Evolutionary conservation across 768 basidiomycete species (phyloP), one percentile per base, ranked within the genome.

Genomic region (Mycena kentingensis): DNA sequence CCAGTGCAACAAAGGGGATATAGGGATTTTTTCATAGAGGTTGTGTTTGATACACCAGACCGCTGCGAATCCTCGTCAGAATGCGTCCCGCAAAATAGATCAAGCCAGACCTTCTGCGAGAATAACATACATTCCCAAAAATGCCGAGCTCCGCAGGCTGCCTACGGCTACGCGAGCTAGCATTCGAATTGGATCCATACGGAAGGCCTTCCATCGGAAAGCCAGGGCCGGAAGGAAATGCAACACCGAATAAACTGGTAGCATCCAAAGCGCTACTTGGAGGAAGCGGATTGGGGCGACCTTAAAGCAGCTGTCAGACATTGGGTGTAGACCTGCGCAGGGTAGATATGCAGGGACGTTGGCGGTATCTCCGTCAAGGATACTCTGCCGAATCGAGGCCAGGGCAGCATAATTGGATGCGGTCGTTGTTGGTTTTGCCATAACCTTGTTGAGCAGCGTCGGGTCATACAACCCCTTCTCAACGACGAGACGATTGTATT

Each of bases 161-260:
- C 93, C 93, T 65, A 81, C 68, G 0, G 78, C 73, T 0, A 89
- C 84, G 52, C 77, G 81, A 8, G 83, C 64, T 1, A 93, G 68
- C 72, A 94, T 85, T 35, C 71, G 73, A 19, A 77, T 67, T 0
- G 94, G 94, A 60, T 85, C 81, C 36, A 79, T 74, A 43, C 78
- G 62, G 65, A 96, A 89, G 0, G 74, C 69, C 22, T 78, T 76
- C 32, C 87, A 76, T 61, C 91, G 90, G 69, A 98, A 92, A 4
- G 97, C 72, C 11, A 98, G 72, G 41, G 87, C 78, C 1, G 96
- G 95, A 25, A 97, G 81, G 53, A 97, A 80, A 67, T 98, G 96
- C 27, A 98, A 70, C 0, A 92, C 93, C 19, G 90, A 87, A 61
- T 98, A 98, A 34, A 87, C 82, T 3, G 84, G 88, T 37, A 88